phyloP scores from a whole-genome alignment of 257 asterid genomes.

The Solanum chilense region DNA sequence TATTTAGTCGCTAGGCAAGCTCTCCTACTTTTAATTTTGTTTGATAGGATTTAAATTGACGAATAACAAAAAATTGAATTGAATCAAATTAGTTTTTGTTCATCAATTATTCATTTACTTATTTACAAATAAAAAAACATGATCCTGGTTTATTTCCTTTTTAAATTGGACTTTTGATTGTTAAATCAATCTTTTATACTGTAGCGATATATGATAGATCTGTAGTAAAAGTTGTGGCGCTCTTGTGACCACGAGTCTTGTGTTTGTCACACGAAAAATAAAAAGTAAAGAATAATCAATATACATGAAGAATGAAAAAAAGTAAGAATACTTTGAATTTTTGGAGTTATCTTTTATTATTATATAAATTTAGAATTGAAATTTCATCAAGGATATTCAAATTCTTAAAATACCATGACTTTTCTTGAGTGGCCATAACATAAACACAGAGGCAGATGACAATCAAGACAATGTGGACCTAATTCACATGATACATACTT shows the following conservation, averaged over 20 bases:
- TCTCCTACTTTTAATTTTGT: background rate
- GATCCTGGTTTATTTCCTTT: background rate
- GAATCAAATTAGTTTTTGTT: background rate
- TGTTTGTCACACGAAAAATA: background rate
- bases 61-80: background rate
- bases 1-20: no score
- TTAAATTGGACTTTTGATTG: no score
- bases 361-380: background rate
- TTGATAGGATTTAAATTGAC: background rate
- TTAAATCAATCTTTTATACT: background rate
- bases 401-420: background rate
- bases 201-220: background rate
- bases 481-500: background rate
- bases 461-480: background rate
- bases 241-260: background rate
- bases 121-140: background rate
- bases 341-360: background rate
- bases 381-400: background rate
- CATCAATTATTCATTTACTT: no score
- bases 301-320: background rate
- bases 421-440: background rate
- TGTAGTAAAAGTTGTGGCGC: background rate
- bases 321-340: no score
- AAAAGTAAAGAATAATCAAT: background rate
- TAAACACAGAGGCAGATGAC: background rate